phyloP scores from a whole-genome alignment of 768 basidiomycete genomes.

The Gloeostereum incarnatum region DNA sequence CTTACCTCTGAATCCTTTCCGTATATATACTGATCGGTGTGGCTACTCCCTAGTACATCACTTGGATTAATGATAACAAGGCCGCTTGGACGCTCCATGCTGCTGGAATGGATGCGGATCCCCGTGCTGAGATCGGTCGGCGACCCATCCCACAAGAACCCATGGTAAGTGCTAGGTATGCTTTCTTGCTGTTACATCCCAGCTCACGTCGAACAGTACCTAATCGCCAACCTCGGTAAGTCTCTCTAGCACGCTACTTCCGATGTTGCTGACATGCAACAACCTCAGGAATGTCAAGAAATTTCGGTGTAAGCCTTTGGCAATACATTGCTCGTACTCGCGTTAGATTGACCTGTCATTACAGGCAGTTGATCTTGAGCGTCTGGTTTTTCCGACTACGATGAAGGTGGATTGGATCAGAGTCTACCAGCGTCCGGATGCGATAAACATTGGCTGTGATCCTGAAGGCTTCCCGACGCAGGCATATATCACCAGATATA shows the following conservation, averaged over 20 bases:
- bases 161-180: conserved; percentile 33
- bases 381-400: conserved; percentile 39
- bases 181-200: conserved; percentile 10
- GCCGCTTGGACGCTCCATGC: conserved; percentile 48
- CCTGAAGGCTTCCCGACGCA: conserved; percentile 66
- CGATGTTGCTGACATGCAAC: conserved; percentile 48
- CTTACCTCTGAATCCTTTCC: conserved; percentile 19
- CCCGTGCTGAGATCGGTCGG: conserved; percentile 38
- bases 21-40: conserved; percentile 28
- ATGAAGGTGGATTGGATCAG: conserved; percentile 29
- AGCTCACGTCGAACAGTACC: conserved; percentile 30
- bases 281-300: too few species aligned
- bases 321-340: conserved; percentile 81
- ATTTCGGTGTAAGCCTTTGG: conserved; percentile 22
- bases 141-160: conserved; percentile 65
- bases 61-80: conserved; percentile 54
- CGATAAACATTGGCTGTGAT: conserved; percentile 56
- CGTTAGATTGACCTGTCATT: conserved; percentile 70
- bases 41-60: conserved; percentile 41
- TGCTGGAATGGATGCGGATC: conserved; percentile 40
- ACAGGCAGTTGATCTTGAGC: conserved; percentile 32
- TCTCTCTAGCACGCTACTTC: conserved; percentile 61
- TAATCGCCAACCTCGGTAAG: conserved; percentile 65
- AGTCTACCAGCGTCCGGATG: conserved; percentile 45
- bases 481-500: conserved; percentile 49